Base-by-base conservation (phyloP, 805 yeast species). In the Kregervanrija pseudodelftensis region DNA sequence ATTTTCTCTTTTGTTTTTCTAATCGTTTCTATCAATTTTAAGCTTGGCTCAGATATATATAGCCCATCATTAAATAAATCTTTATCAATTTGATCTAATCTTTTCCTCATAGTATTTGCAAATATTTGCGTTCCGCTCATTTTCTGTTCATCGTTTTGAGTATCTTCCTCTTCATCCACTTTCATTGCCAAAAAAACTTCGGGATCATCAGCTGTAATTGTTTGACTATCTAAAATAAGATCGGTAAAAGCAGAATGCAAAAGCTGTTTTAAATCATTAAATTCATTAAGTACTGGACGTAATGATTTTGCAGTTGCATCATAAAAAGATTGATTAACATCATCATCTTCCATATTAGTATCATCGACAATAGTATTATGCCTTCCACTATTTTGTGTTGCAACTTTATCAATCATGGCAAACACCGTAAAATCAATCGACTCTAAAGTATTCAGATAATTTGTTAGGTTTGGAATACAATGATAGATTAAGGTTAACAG, bases 221-320 rank as follows among this genome's bases (percentile, higher is more conserved):
- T 69, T 57, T 86, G 95, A 0, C 85, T 72, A 39, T 80, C 77
- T 73, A 85, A 74, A 10, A 86, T 69, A 5, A 84, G 68, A 30
- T 73, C 72, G 3, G 79, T 67, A 31, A 81, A 67, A 4, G 72
- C 58, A 51, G 82, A 78, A 59, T 87, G 90, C 22, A 85, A 59
- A 8, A 74, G 72, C 58, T 88, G 96, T 54, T 88, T 89, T 39
- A 75, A 66, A 49, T 82, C 83, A 55, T 81, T 76, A 57, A 85
- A 88, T 41, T 85, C 95, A n/a, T 82, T 68, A 4, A 77, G 68
- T 22, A 73, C 64, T 0, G 82, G 80, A 48, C 74, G 55, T 10
- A 61, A 50, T 11, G 55, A 49, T 30, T 57, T 59, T 3, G 64
- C 51, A 1, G 67, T 63, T 7, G 67, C 58, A 40, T 64, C 65